phyloP scores from a whole-genome alignment of 768 basidiomycete species.

The Tremella mesenterica region DNA sequence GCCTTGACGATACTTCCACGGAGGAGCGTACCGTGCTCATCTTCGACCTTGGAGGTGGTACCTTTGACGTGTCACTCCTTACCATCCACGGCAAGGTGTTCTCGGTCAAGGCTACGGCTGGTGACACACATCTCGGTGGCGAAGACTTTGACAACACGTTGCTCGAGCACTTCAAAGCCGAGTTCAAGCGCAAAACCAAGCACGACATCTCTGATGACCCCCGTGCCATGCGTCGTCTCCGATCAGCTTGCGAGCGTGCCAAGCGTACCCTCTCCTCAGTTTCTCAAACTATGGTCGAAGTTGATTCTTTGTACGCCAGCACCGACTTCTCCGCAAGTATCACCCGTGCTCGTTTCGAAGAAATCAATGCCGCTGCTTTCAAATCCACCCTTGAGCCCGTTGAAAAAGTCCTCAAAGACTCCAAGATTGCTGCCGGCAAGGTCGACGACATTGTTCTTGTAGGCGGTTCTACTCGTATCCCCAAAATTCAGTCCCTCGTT shows the following conservation, averaged over 20 bases:
- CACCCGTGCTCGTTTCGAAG: slow-evolving; percentile 99
- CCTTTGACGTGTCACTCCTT: slow-evolving; percentile 98
- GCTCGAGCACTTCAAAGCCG: slow-evolving; percentile 96
- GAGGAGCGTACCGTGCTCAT: slow-evolving; percentile 97
- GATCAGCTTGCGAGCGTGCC: slow-evolving; percentile 97
- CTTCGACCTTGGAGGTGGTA: slow-evolving; percentile 99
- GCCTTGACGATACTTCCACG: slow-evolving; percentile 84
- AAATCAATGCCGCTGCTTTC: slow-evolving; percentile 91
- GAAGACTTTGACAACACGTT: slow-evolving; percentile 99
- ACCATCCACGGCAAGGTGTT: slow-evolving; percentile 98
- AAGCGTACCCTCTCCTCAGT: slow-evolving; percentile 98
- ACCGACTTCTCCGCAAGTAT: slow-evolving; percentile 98
- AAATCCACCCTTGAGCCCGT: slow-evolving; percentile 97
- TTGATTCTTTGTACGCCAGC: slow-evolving; percentile 94
- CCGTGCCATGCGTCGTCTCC: slow-evolving; percentile 87
- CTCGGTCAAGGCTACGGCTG: slow-evolving; percentile 75
- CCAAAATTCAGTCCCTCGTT: slow-evolving; percentile 95
- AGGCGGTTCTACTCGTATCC: slow-evolving; percentile 99
- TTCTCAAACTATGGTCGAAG: slow-evolving; percentile 97
- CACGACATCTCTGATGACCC: slow-evolving; percentile 95
- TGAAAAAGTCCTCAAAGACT: slow-evolving; percentile 97
- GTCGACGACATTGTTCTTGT: slow-evolving; percentile 99
- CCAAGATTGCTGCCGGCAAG: slow-evolving; percentile 87
- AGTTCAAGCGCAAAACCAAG: slow-evolving; percentile 97
- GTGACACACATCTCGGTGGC: slow-evolving; percentile 98